These are phyloP conservation scores for Alternaria brassicicola DNA, from an alignment of 2,329 filamentous ascomycete genomes.

Conservation along the genomic window DNA sequence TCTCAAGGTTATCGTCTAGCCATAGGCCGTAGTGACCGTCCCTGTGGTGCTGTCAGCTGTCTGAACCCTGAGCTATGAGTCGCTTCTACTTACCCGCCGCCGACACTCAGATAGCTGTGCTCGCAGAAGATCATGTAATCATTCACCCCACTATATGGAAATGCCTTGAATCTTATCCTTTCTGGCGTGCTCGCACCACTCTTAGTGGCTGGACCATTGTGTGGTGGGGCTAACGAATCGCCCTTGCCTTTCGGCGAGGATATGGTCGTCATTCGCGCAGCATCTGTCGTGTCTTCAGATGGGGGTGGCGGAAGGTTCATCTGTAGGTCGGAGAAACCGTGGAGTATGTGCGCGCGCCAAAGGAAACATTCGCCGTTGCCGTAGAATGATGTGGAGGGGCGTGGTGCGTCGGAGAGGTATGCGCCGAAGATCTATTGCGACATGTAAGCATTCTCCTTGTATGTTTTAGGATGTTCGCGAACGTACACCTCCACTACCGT, in stretches of 20 bases:
- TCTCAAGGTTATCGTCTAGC: conserved; percentile 84
- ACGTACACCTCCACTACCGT: conserved; percentile 75
- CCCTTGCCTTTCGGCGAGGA: conserved; percentile 27
- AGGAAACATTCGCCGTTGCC: conserved; percentile 97
- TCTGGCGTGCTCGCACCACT: conserved; percentile 67
- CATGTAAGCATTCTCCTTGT: conserved; percentile 12
- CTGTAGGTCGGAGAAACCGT: conserved; percentile 55
- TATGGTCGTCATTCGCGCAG: conserved; percentile 67
- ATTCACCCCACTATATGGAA: conserved; percentile 93
- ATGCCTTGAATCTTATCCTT: conserved; percentile 92
- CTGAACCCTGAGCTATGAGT: neutral
- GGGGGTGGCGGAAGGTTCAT: conserved; percentile 71
- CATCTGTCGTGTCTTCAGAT: conserved; percentile 67
- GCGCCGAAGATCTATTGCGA: conserved; percentile 76
- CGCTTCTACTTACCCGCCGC: conserved; percentile 66
- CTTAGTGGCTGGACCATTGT: conserved; percentile 18
- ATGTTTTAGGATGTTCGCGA: neutral
- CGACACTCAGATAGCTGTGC: conserved; percentile 80
- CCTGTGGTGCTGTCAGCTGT: conserved; percentile 30
- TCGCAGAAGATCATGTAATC: conserved; percentile 98
- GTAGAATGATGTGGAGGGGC: conserved; percentile 82
- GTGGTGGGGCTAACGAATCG: conserved; percentile 37
- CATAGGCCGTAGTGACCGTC: conserved; percentile 93
- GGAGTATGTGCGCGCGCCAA: conserved; percentile 75
- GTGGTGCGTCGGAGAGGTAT: conserved; percentile 88